Conservation (phyloP, 2,329 filamentous ascomycete species). For the Herpotrichia juniperi region DNA sequence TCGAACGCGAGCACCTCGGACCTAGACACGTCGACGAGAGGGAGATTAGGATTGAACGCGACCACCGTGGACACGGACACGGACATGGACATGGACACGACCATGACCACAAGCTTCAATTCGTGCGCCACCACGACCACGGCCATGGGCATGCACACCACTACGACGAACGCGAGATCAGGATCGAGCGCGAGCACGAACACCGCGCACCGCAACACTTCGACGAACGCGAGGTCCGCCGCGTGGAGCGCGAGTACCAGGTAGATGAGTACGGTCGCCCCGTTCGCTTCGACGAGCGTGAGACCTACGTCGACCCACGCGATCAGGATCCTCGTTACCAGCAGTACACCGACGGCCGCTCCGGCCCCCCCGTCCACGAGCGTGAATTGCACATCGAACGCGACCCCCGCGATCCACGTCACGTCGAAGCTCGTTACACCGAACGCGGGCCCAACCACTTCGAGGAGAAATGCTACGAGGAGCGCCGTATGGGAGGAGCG, state of each 20-base stretch:
- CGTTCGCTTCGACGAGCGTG: slow-evolving; percentile 33
- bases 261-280: slow-evolving; percentile 23
- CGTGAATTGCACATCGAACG: slow-evolving; percentile 29
- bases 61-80: slow-evolving; percentile 10
- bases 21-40: slow-evolving; percentile 1
- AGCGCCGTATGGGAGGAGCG: slow-evolving; percentile 22
- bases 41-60: slow-evolving; percentile 15
- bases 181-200: slow-evolving; percentile 16
- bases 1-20: slow-evolving; percentile 19
- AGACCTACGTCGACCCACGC: slow-evolving; percentile 27
- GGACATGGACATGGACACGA: too few relatives aligned
- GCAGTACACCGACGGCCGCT: slow-evolving; percentile 14
- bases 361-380: slow-evolving; percentile 22
- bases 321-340: slow-evolving; percentile 22
- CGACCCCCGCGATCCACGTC: slow-evolving; percentile 26
- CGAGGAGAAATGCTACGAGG: slow-evolving; percentile 32
- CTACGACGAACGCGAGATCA: slow-evolving; percentile 1
- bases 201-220: slow-evolving; percentile 19
- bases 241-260: slow-evolving; percentile 23
- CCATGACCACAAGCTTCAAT: too few relatives aligned
- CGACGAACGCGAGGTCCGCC: slow-evolving; percentile 23
- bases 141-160: too few relatives aligned
- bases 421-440: slow-evolving; percentile 26
- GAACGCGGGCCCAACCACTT: slow-evolving; percentile 27
- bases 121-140: too few relatives aligned